These are phyloP conservation scores for Podochytrium sp. DNA, from an alignment of 192 early-diverging fungal species.

Conservation along the genomic window DNA sequence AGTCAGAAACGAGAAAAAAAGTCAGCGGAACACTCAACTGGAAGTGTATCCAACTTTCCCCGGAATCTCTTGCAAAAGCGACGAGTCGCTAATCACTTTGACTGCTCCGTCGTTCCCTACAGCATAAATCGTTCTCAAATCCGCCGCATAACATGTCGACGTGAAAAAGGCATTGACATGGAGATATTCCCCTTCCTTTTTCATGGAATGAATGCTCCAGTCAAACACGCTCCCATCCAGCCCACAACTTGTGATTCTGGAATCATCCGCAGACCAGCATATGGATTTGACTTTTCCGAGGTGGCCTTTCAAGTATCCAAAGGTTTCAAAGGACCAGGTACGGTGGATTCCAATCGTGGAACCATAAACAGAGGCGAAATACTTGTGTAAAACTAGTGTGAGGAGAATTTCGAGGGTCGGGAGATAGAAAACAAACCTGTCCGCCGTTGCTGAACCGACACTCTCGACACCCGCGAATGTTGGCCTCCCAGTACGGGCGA, in stretches of 20 bases:
- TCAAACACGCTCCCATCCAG: slow-evolving; percentile 55
- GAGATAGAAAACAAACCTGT: slow-evolving; percentile 38
- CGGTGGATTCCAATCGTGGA: slow-evolving; percentile 51
- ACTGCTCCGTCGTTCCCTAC: slow-evolving; percentile 43
- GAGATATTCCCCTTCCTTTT: slow-evolving; percentile 40
- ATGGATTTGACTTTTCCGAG: slow-evolving; percentile 56
- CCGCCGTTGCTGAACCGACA: slow-evolving; percentile 63
- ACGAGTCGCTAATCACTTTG: slow-evolving; percentile 41
- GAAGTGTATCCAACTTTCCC: slow-evolving; percentile 30
- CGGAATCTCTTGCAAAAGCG: slow-evolving; percentile 35
- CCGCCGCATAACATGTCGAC: slow-evolving; percentile 39
- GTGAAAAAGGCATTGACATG: slow-evolving; percentile 26
- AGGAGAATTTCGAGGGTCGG: too few relatives aligned
- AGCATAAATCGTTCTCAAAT: slow-evolving; percentile 46
- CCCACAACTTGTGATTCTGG: slow-evolving; percentile 49
- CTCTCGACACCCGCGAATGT: slow-evolving; percentile 57
- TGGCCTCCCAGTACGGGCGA: slow-evolving; percentile 54
- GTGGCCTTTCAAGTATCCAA: slow-evolving; percentile 51
- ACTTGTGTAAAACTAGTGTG: slow-evolving; percentile 40
- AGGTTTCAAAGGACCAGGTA: slow-evolving; percentile 59
- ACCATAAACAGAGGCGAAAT: slow-evolving; percentile 60
- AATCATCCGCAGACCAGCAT: slow-evolving; percentile 59
- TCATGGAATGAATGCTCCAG: slow-evolving; percentile 47
- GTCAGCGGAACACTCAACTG: slow-evolving; percentile 3
- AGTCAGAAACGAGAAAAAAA: not conserved